phyloP scores from a whole-genome alignment of 768 basidiomycete species.

The Mycena indigotica region DNA sequence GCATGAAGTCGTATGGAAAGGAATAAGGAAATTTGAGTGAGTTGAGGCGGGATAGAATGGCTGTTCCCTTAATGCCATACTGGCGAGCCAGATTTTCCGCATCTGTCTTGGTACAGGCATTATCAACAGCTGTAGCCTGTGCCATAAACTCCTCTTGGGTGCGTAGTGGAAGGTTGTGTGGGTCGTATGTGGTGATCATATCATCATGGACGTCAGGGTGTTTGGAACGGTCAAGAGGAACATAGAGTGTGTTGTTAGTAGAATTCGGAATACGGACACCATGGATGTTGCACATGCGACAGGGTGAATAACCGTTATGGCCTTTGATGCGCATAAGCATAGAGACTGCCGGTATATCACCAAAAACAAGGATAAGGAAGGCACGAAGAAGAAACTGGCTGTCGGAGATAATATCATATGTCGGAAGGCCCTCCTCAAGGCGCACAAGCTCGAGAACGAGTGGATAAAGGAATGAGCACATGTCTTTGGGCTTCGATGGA shows the following conservation, averaged over 20 bases:
- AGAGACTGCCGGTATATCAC: conserved; percentile 34
- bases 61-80: conserved; percentile 29
- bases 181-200: not conserved
- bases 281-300: conserved; percentile 31
- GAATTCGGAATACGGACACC: conserved; percentile 23
- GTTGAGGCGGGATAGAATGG: conserved; percentile 24
- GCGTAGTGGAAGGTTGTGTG: conserved; percentile 11
- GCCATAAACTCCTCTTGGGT: conserved; percentile 23
- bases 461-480: not conserved
- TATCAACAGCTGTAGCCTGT: conserved; percentile 8
- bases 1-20: conserved; percentile 43
- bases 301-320: conserved; percentile 39
- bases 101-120: conserved; percentile 2
- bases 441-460: not conserved
- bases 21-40: conserved; percentile 30
- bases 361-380: conserved; percentile 31
- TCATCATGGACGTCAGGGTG: conserved; percentile 22
- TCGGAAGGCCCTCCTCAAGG: not conserved
- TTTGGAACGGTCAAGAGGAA: conserved; percentile 26
- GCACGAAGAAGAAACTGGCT: conserved; percentile 37
- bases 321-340: conserved; percentile 35
- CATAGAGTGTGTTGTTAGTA: conserved; percentile 27
- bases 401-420: not conserved
- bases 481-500: not conserved
- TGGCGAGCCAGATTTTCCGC: conserved; percentile 10